phyloP scores from a whole-genome alignment of 2,329 filamentous ascomycete genomes.

The Sporothrix pallida region DNA sequence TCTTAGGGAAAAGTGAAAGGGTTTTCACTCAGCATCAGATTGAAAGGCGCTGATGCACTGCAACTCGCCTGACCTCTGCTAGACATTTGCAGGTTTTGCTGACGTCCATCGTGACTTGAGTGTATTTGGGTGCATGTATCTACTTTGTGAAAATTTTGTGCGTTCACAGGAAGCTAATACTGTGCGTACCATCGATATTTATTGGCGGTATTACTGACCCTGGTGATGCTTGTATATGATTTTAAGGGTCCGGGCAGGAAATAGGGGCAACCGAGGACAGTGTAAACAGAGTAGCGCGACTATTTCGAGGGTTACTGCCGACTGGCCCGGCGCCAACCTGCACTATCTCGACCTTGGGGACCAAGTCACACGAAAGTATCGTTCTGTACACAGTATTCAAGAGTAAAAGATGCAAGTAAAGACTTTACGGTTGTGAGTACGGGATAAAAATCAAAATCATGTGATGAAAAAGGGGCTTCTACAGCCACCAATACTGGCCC shows the following conservation, averaged over 20 bases:
- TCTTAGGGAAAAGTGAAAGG: neutral
- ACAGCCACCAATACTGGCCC: neutral
- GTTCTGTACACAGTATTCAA: too few species aligned
- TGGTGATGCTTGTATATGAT: too few species aligned
- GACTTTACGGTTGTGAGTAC: too few species aligned
- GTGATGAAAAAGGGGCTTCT: neutral
- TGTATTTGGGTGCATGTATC: neutral
- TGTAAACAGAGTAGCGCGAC: neutral
- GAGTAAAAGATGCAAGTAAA: too few species aligned
- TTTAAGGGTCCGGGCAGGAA: neutral
- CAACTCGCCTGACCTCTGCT: neutral
- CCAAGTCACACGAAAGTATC: too few species aligned
- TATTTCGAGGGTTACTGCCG: too few species aligned
- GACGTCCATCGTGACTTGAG: too few species aligned
- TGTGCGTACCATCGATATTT: neutral
- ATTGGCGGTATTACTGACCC: neutral
- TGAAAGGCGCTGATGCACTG: neutral
- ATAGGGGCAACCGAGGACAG: neutral
- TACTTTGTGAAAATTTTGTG: neutral
- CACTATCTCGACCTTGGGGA: too few species aligned
- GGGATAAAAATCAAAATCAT: neutral
- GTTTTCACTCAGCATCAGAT: neutral
- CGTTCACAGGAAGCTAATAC: too few species aligned
- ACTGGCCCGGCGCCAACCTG: too few species aligned
- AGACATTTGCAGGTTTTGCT: neutral